Evolutionary conservation across 2,329 filamentous ascomycete genomes (phyloP), one percentile per base, ranked within the genome.

Genomic region (Ceratocystis ficicola): DNA sequence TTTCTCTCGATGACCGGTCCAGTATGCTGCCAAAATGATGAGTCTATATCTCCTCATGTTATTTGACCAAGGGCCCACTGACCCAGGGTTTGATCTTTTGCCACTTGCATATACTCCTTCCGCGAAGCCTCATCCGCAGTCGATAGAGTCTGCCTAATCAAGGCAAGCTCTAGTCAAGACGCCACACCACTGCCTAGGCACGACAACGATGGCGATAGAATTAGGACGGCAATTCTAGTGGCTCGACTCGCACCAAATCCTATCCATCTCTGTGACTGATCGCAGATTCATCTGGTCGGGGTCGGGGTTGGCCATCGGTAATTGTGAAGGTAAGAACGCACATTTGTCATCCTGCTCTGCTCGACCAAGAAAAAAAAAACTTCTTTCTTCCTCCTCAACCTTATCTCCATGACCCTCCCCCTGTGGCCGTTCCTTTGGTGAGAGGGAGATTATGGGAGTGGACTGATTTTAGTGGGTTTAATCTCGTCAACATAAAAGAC

Each of bases 401-500:
- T 57, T 17, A 17, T 28, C 17, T 57, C 30, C 22, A 15, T 28
- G 52, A 2, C 8, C 22, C 3, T 28, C n/a, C 50, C 50, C n/a
- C 17, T n/a, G 17, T n/a, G 28, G 3, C 25, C 17, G 32, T 20
- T 32, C 7, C 8, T 59, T 20, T n/a, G 15, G 20, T n/a, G 28
- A 12, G 28, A 32, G 30, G 55, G 17, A n/a, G 46, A n/a, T 48
- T 22, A 22, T 59, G 15, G 28, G n/a, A 28, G 46, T 59, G 55
- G 55, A 17, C 55, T 59, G 55, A 59, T 59, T 59, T 36, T 25
- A 30, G 55, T 36, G 55, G n/a, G 55, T 59, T 59, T 59, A 59
- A 59, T 59, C 55, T 59, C 55, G 28, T 36, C 55, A 59, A 59
- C 20, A 28, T 15, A 59, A 41, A 41, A 41, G 10, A 22, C 48